Conservation (phyloP, 805 yeast species). For the Starmera dryadoides region DNA sequence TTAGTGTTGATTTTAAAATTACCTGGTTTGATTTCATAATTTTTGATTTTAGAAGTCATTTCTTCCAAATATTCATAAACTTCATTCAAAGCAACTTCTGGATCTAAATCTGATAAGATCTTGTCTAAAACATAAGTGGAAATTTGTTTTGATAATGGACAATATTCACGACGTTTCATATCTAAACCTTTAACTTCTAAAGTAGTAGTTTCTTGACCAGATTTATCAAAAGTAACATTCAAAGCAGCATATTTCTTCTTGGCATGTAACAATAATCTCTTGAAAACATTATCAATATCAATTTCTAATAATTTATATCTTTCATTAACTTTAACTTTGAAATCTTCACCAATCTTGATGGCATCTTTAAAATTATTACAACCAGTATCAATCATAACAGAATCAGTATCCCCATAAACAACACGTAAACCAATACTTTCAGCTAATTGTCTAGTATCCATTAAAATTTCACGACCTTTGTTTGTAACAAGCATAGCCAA, state of each 20-base stretch:
- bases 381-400: conserved; percentile 96
- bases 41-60: conserved; percentile 48
- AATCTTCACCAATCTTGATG: conserved; percentile 71
- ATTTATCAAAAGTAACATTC: conserved; percentile 43
- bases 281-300: conserved; percentile 91
- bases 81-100: conserved; percentile 66
- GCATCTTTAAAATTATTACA: conserved; percentile 66
- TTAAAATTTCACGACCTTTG: conserved; percentile 91
- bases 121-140: conserved; percentile 70
- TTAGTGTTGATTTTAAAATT: conserved; percentile 79
- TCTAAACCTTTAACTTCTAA: conserved; percentile 95
- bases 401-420: conserved; percentile 97
- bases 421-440: conserved; percentile 78
- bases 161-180: conserved; percentile 93
- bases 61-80: conserved; percentile 67
- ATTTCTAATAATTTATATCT: conserved; percentile 83
- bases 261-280: conserved; percentile 78
- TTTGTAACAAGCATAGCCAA: conserved; percentile 92
- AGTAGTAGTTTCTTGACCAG: conserved; percentile 47
- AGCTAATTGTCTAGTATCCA: conserved; percentile 89
- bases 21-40: conserved; percentile 54
- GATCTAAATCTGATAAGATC: conserved; percentile 64
- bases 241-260: conserved; percentile 97
- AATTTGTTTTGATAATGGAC: conserved; percentile 86
- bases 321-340: conserved; percentile 81